Evolutionary conservation across 2,329 filamentous ascomycete species (phyloP), one percentile per base, ranked within the genome.

Genomic region (Paraphaeosphaeria minitans): DNA sequence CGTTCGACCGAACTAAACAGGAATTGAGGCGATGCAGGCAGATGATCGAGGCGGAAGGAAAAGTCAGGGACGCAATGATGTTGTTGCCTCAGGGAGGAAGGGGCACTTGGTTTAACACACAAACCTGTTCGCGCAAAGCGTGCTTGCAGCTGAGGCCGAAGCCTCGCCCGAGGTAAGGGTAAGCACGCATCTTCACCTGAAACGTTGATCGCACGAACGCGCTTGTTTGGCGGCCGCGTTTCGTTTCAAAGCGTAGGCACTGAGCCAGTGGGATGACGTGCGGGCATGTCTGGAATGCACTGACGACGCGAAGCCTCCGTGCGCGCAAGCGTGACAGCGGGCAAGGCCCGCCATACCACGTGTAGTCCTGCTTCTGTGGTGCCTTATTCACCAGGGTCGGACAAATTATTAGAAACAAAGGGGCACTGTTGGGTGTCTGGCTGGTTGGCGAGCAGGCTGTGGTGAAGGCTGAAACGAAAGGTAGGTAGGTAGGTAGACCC

Each of bases 141-240:
- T 45, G 8, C 42, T 51, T 45, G 53, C 37, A 24, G 53, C 53
- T 55, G 49, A 57, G 46, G 31, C 10, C 24, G 50, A 55, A 58
- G 52, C 53, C 55, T 61, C 48, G 50, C 55, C 50, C 29, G 43
- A 61, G 56, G 55, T 52, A 61, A 58, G 62, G 60, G 61, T 64
- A 62, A 66, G 55, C 63, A 55, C 51, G 60, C 60, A 65, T 57
- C 48, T 70, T 69, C 67, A 69, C 69, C 69, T 69, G 67, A 71
- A 71, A 66, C 68, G 24, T 45, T 42, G 54, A 57, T 55, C 56
- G 58, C 49, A 54, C 49, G 41, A 51, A 55, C 56, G 52, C 59
- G 51, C 54, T 57, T 49, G 56, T 63, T 64, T 63, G 50, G 56
- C 42, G 49, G 55, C 52, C 51, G 51, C 43, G 60, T 63, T 64